Evolutionary conservation across 192 early-diverging fungal species (phyloP).

Genomic region (Coemansia sp.): DNA sequence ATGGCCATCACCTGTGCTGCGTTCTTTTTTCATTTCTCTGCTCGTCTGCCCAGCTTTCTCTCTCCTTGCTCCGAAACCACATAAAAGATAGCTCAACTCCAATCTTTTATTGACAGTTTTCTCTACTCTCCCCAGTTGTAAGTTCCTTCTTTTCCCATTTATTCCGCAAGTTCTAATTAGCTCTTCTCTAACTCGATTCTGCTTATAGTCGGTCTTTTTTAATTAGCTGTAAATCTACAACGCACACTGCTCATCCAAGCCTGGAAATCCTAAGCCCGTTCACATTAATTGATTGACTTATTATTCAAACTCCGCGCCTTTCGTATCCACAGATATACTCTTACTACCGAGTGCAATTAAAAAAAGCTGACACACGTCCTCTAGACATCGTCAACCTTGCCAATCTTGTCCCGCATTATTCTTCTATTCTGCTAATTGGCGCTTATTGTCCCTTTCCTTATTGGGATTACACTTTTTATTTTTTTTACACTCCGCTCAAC

Average conservation of each 20-base stretch:
- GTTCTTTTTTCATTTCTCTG: slow-evolving; percentile 8
- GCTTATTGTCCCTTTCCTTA: neutral
- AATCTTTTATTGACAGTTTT: neutral
- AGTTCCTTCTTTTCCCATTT: neutral
- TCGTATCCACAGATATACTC: neutral
- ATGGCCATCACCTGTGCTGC: neutral
- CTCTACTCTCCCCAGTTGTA: neutral
- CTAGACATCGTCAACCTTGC: neutral
- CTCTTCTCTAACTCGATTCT: neutral
- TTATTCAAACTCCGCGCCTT: neutral
- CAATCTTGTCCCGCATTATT: neutral
- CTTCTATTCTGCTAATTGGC: slow-evolving; percentile 8
- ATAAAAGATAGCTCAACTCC: slow-evolving; percentile 2
- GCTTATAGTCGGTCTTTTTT: neutral
- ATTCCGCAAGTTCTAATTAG: neutral
- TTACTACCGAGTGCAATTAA: neutral
- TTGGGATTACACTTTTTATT: slow-evolving; percentile 5
- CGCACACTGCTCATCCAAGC: neutral
- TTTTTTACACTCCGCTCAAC: slow-evolving; percentile 11
- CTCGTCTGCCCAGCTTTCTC: slow-evolving; percentile 2
- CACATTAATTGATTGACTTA: neutral
- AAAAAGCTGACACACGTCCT: neutral
- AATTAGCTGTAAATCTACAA: neutral
- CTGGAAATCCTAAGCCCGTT: neutral
- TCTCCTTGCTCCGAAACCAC: slow-evolving; percentile 1